These are phyloP conservation scores for Aspergillus awamori DNA, from an alignment of 2,329 filamentous ascomycete genomes.

Conservation along the genomic window DNA sequence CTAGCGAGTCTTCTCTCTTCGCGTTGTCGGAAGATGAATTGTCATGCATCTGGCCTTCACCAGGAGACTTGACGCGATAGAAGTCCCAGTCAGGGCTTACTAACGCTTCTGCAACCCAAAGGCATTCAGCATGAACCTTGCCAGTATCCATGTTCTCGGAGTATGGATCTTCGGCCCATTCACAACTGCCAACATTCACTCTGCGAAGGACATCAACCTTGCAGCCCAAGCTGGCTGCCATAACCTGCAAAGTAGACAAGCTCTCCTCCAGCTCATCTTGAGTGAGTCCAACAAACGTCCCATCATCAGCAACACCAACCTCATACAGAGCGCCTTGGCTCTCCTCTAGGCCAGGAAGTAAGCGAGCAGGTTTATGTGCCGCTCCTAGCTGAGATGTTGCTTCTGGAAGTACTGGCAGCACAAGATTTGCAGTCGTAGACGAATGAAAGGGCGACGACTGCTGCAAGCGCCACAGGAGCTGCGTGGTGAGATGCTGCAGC, in stretches of 20 bases:
- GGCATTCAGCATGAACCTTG: conserved; percentile 51
- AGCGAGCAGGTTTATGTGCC: conserved; percentile 55
- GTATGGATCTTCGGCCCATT: conserved; percentile 50
- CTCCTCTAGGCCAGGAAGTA: conserved; percentile 80
- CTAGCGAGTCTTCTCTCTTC: conserved; percentile 13
- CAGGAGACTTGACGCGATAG: conserved; percentile 30
- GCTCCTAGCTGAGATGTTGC: conserved; percentile 60
- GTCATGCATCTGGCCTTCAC: conserved; percentile 3
- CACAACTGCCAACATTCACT: conserved; percentile 82
- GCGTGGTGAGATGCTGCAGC: conserved; percentile 88
- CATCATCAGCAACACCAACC: conserved; percentile 94
- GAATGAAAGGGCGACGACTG: conserved; percentile 92
- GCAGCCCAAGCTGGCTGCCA: conserved; percentile 92
- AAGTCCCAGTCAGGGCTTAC: conserved; percentile 71
- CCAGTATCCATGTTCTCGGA: conserved; percentile 24
- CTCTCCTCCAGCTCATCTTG: conserved; percentile 93
- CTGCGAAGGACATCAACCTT: conserved; percentile 77
- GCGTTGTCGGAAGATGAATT: background rate
- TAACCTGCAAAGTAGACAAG: conserved; percentile 77
- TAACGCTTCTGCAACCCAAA: conserved; percentile 89
- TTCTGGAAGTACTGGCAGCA: conserved; percentile 75
- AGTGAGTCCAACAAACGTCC: conserved; percentile 82
- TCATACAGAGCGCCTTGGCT: conserved; percentile 93
- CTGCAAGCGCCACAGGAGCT: conserved; percentile 90
- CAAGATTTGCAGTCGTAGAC: conserved; percentile 72